Evolutionary conservation across 1,139 yeast species (phyloP).

Genomic region (Pneumocystis jirovecii): DNA sequence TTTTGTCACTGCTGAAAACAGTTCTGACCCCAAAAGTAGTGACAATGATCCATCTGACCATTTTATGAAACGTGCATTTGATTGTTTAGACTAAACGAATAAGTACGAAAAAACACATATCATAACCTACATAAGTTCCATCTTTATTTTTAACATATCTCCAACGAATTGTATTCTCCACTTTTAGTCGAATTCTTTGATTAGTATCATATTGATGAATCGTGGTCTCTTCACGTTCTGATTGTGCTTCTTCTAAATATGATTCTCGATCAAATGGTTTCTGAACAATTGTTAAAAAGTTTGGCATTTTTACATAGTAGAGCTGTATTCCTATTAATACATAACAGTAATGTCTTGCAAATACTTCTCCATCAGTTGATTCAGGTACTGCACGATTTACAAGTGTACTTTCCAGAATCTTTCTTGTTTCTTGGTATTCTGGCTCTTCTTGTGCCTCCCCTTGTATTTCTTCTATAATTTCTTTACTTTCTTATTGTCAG

Average conservation of each 20-base stretch:
- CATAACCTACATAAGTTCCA: conserved; percentile 35
- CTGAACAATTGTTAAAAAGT: conserved; percentile 68
- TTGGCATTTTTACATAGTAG: conserved; percentile 49
- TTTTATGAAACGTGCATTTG: conserved; percentile 75
- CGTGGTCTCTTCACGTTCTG: conserved; percentile 12
- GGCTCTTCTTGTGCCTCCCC: background rate
- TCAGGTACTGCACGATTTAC: background rate
- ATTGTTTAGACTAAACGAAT: conserved; percentile 37
- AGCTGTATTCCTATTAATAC: background rate
- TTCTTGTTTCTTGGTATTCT: background rate
- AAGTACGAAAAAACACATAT: background rate
- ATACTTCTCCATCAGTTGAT: background rate
- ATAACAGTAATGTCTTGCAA: background rate
- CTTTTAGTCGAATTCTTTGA: conserved; percentile 28
- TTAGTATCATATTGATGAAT: conserved; percentile 7
- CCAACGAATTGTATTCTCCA: conserved; percentile 85
- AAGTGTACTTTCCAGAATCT: background rate
- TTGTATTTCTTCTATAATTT: background rate
- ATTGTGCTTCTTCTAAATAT: conserved; percentile 33
- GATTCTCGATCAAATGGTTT: conserved; percentile 70
- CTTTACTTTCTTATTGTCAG: background rate
- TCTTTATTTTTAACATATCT: conserved; percentile 56
- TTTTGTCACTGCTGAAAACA: conserved; percentile 59
- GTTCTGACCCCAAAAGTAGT: conserved; percentile 71
- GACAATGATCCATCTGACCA: conserved; percentile 92